phyloP scores from a whole-genome alignment of 2,329 filamentous ascomycete species.

The Balansia obtecta region DNA sequence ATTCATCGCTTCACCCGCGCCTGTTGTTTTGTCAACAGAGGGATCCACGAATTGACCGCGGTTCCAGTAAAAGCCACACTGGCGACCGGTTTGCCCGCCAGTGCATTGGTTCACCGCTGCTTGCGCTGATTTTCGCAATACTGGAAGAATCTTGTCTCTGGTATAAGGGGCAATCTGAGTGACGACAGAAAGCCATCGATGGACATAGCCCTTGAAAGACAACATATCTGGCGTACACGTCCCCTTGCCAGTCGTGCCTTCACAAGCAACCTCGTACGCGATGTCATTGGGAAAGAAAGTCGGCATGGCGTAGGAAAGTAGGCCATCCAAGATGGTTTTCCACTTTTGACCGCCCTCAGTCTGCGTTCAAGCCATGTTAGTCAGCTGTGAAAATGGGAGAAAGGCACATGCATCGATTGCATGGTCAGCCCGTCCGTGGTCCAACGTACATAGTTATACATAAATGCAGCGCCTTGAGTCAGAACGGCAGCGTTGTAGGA shows the following conservation, averaged over 20 bases:
- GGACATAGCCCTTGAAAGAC: constrained; percentile 59
- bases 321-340: constrained; percentile 40
- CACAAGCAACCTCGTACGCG: constrained; percentile 57
- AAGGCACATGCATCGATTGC: not conserved
- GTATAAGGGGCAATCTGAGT: constrained; percentile 52
- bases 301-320: constrained; percentile 36
- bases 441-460: constrained; percentile 50
- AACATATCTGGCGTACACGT: constrained; percentile 61
- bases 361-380: constrained; percentile 17
- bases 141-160: constrained; percentile 38
- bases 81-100: constrained; percentile 42
- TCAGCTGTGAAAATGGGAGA: not conserved
- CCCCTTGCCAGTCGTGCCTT: constrained; percentile 36
- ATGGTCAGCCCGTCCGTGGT: not conserved
- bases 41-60: constrained; percentile 30
- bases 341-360: constrained; percentile 42
- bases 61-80: constrained; percentile 54
- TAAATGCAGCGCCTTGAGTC: constrained; percentile 49
- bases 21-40: constrained; percentile 38
- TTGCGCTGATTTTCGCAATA: constrained; percentile 43
- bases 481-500: constrained; percentile 54
- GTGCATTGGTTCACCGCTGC: constrained; percentile 52
- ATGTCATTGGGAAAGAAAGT: constrained; percentile 45
- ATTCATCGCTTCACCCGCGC: constrained; percentile 47
- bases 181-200: constrained; percentile 50